phyloP scores from a whole-genome alignment of 352 stramenopile species.

The Globisporangium paddicum region DNA sequence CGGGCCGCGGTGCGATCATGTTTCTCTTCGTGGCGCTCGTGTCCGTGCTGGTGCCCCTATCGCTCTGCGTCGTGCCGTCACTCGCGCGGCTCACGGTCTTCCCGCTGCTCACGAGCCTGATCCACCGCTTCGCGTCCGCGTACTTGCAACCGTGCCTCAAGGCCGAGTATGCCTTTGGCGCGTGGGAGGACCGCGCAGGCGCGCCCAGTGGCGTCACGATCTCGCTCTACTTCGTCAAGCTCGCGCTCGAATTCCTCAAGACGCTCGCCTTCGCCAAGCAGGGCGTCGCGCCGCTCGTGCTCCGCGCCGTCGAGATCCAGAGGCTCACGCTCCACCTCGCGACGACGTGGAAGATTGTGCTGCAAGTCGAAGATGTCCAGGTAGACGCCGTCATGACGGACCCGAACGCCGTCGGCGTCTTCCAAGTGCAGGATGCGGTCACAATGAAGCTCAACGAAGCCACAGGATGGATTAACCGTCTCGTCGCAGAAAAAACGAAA shows the following conservation, averaged over 20 bases:
- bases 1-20: conserved; percentile 15
- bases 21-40: conserved; percentile 43
- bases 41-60: conserved; percentile 53
- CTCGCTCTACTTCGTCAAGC: conserved; percentile 47
- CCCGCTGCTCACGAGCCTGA: conserved; percentile 42
- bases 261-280: conserved; percentile 58
- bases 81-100: conserved; percentile 56
- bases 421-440: conserved; percentile 42
- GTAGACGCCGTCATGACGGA: conserved; percentile 41
- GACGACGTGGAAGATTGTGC: conserved; percentile 47
- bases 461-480: conserved; percentile 24
- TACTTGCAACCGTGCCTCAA: conserved; percentile 51
- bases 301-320: conserved; percentile 33
- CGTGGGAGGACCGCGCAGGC: conserved; percentile 28
- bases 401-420: conserved; percentile 33
- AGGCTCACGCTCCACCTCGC: conserved; percentile 43
- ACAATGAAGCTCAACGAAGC: conserved; percentile 55
- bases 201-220: conserved; percentile 40
- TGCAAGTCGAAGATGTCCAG: conserved; percentile 43
- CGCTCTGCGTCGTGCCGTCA: conserved; percentile 53
- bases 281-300: conserved; percentile 37
- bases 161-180: conserved; percentile 46
- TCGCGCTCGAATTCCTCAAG: conserved; percentile 46
- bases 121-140: conserved; percentile 44
- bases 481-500: conserved; percentile 29